phyloP scores from a whole-genome alignment of 345 rosid genomes.

The Salix caprea region DNA sequence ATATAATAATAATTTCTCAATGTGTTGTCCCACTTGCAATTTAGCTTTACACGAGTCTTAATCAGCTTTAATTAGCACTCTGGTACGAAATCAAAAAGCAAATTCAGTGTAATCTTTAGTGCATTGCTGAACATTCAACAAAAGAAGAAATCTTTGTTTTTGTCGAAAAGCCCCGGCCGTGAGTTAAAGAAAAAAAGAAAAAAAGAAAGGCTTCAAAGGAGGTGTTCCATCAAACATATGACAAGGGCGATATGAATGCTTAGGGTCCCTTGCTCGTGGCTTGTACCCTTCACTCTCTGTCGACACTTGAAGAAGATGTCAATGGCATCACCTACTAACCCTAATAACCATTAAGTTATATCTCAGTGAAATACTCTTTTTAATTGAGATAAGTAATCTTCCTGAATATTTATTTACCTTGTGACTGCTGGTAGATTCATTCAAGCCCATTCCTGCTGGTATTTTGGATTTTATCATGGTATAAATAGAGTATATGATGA shows the following conservation, averaged over 20 bases:
- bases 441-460: neutral
- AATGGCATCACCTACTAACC: neutral
- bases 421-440: neutral
- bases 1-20: neutral
- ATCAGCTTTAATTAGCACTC: constrained; percentile 5
- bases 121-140: neutral
- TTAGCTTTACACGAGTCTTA: neutral
- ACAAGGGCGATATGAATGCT: neutral
- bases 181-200: neutral
- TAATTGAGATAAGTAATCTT: too few species aligned
- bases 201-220: neutral
- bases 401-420: too few species aligned
- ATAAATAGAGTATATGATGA: neutral
- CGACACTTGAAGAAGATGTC: neutral
- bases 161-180: neutral
- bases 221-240: neutral
- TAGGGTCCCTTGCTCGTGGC: neutral
- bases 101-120: neutral
- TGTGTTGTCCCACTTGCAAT: constrained; percentile 22
- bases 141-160: neutral
- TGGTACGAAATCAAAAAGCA: neutral
- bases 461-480: too few species aligned
- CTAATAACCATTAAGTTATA: neutral
- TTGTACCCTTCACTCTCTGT: neutral
- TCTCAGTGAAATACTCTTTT: neutral